phyloP scores from a whole-genome alignment of 805 yeast genomes.

The Cyberlindnera nakhonratchasimensis region DNA sequence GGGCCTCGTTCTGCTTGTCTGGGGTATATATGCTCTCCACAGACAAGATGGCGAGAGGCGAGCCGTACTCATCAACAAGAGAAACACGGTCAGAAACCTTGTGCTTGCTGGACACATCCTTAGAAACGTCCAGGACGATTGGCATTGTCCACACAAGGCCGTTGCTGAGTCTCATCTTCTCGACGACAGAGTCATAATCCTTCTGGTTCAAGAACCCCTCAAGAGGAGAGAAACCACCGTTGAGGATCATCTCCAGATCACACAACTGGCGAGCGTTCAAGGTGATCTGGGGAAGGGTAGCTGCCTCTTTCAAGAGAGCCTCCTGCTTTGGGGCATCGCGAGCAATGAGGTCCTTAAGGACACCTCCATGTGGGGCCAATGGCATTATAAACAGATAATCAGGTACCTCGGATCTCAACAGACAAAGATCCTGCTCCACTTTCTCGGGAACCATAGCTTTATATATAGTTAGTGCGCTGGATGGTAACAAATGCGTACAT shows the following conservation, averaged over 20 bases:
- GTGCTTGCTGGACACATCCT: slow-evolving; percentile 41
- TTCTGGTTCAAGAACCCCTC: slow-evolving; percentile 60
- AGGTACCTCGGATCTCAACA: too few species aligned
- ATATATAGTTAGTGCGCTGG: too few species aligned
- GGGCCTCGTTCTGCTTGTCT: slow-evolving; percentile 75
- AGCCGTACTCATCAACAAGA: slow-evolving; percentile 76
- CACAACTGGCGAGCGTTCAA: slow-evolving; percentile 88
- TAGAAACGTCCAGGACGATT: slow-evolving; percentile 76
- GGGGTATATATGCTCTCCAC: slow-evolving; percentile 78
- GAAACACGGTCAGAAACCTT: slow-evolving; percentile 60
- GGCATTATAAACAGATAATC: too few species aligned
- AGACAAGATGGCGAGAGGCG: slow-evolving; percentile 77
- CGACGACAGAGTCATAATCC: slow-evolving; percentile 64
- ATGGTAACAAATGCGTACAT: neutral
- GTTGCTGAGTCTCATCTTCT: slow-evolving; percentile 62
- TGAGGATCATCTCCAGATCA: slow-evolving; percentile 85
- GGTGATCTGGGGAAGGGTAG: slow-evolving; percentile 39
- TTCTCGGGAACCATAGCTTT: too few species aligned
- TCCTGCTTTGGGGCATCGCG: slow-evolving; percentile 68
- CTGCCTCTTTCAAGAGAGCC: slow-evolving; percentile 57
- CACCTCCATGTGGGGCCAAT: slow-evolving; percentile 85
- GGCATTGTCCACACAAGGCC: slow-evolving; percentile 93
- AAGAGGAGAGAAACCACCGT: slow-evolving; percentile 91
- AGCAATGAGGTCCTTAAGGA: slow-evolving; percentile 75
- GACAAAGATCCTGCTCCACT: too few species aligned